Evolutionary conservation across 177 flowering plant species (phyloP).

Genomic region (Vitis hybrid): DNA sequence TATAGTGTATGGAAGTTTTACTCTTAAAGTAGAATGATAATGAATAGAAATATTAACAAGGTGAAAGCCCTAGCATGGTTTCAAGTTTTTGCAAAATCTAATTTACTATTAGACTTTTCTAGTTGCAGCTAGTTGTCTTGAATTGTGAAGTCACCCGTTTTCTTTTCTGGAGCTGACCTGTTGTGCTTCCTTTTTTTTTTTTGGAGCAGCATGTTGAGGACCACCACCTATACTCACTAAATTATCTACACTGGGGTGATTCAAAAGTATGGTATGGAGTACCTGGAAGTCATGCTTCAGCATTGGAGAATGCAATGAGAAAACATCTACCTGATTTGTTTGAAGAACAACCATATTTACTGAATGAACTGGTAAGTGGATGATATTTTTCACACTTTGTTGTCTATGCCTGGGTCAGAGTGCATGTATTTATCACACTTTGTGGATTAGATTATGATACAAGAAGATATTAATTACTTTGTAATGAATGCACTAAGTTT

Average conservation of each 20-base stretch:
- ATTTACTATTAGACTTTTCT: too few species aligned
- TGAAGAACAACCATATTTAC: slow-evolving; percentile 76
- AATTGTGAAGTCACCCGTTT: too few species aligned
- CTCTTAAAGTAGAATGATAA: too few species aligned
- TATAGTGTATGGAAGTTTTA: too few species aligned
- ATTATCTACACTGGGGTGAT: slow-evolving; percentile 82
- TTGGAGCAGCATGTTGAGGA: slow-evolving; percentile 87
- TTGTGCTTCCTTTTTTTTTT: neutral
- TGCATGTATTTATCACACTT: neutral
- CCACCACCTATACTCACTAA: slow-evolving; percentile 85
- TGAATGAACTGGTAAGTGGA: slow-evolving; percentile 67
- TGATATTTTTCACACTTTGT: neutral
- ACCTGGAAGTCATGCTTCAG: slow-evolving; percentile 66
- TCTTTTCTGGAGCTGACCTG: too few species aligned
- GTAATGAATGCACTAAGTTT: neutral
- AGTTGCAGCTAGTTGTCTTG: too few species aligned
- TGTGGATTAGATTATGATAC: neutral
- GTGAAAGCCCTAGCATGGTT: too few species aligned
- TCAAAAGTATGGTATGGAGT: slow-evolving; percentile 94
- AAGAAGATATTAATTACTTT: neutral
- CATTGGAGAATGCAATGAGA: slow-evolving; percentile 73
- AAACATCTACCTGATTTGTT: slow-evolving; percentile 84
- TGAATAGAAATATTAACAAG: too few species aligned
- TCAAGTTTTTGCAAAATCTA: too few species aligned
- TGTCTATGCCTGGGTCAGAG: neutral